Conservation (phyloP, 257 asterid species). For the Solanum dulcamara region DNA sequence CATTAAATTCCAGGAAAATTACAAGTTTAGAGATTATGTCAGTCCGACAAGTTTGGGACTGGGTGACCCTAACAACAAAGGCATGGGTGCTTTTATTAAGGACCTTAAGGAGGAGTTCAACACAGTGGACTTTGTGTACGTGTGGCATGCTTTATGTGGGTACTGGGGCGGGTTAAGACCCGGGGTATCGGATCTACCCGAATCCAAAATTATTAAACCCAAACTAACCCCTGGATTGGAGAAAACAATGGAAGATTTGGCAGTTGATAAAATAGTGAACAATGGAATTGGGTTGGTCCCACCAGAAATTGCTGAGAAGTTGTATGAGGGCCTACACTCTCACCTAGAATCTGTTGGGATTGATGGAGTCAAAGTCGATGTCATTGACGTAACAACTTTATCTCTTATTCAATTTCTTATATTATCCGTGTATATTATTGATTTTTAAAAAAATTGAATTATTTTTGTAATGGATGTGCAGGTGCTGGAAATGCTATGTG, state of each 20-base stretch:
- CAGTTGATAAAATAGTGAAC: conserved; percentile 83
- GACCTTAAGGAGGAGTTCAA: conserved; percentile 53
- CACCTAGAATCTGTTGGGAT: conserved; percentile 80
- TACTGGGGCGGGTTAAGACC: conserved; percentile 98
- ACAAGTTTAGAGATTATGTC: conserved; percentile 61
- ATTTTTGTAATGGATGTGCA: neutral
- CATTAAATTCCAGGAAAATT: conserved; percentile 60
- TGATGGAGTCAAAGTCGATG: conserved; percentile 94
- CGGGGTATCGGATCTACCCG: conserved; percentile 40
- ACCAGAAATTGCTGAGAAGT: conserved; percentile 44
- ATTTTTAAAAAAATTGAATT: neutral
- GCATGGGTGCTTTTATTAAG: conserved; percentile 73
- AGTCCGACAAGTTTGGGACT: conserved; percentile 33
- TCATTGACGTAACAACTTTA: conserved; percentile 51
- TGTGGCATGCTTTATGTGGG: conserved; percentile 93
- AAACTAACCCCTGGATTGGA: conserved; percentile 63
- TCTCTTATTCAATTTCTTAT: neutral
- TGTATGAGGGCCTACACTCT: conserved; percentile 82
- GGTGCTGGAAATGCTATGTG: conserved; percentile 83
- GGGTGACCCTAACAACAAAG: conserved; percentile 25
- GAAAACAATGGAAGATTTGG: conserved; percentile 91
- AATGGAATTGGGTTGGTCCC: conserved; percentile 87
- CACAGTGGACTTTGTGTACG: conserved; percentile 71
- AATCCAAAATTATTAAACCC: conserved; percentile 50
- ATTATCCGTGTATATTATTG: neutral